A percentile compares a stretch with the other conserved stretches of the same genome.
phyloP scores from a whole-genome alignment of 2,329 filamentous ascomycete genomes.

The Botryotinia calthae region DNA sequence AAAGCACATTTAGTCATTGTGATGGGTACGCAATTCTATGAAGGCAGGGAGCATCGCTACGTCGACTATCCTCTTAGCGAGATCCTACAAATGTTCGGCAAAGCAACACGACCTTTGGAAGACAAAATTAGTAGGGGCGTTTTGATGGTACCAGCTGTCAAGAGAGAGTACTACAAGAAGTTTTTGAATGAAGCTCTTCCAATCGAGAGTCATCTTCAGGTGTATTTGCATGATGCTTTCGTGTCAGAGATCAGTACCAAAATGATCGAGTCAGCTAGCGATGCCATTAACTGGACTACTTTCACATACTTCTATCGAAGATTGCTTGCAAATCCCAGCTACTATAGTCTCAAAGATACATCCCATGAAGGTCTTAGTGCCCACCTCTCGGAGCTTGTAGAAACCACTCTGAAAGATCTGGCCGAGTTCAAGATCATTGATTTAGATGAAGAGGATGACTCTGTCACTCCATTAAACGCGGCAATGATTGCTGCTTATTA shows the following conservation, averaged over 20 bases:
- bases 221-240: conserved; percentile 91
- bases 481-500: conserved; percentile 99
- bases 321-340: conserved; percentile 91
- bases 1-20: conserved; percentile 89
- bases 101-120: conserved; percentile 73
- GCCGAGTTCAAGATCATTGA: conserved; percentile 94
- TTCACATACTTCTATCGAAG: conserved; percentile 98
- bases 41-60: conserved; percentile 94
- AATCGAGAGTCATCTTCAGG: conserved; percentile 89
- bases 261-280: conserved; percentile 91
- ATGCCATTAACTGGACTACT: conserved; percentile 97
- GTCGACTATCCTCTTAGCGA: conserved; percentile 94
- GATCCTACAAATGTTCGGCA: conserved; percentile 96
- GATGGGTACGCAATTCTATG: conserved; percentile 98
- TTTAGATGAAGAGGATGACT: conserved; percentile 89
- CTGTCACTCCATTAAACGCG: conserved; percentile 83
- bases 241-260: conserved; percentile 96
- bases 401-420: conserved; percentile 86
- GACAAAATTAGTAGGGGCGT: conserved; percentile 85
- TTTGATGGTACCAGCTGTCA: conserved; percentile 93
- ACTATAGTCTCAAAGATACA: conserved; percentile 85
- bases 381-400: conserved; percentile 90
- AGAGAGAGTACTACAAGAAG: conserved; percentile 98
- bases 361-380: conserved; percentile 92
- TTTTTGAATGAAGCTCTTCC: conserved; percentile 95